Conservation (phyloP, 176 grass and related monocot species). For the Zoysia japonica region DNA sequence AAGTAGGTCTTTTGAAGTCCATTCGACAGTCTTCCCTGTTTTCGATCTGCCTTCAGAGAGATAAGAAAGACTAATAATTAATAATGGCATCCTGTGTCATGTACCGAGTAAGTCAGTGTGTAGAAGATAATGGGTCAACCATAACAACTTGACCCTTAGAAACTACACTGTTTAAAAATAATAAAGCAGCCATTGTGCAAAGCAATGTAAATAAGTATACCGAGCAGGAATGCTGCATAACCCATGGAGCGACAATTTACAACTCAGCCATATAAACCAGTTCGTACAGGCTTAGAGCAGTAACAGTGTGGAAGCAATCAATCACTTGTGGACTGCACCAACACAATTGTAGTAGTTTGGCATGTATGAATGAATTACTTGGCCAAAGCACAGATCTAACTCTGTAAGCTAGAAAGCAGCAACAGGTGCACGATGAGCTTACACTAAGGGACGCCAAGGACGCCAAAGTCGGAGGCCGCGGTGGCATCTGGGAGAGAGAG, state of each 20-base stretch:
- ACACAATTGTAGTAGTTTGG: not conserved
- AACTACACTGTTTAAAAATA: not conserved
- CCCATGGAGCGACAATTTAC: not conserved
- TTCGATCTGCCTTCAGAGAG: slow-evolving; percentile 90
- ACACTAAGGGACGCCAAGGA: slow-evolving; percentile 94
- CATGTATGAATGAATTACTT: not conserved
- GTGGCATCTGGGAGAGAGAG: slow-evolving; percentile 44
- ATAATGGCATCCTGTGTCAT: not conserved
- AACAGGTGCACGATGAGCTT: slow-evolving; percentile 34
- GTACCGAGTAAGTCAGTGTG: not conserved
- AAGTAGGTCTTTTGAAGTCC: slow-evolving; percentile 71
- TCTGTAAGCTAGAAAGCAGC: not conserved
- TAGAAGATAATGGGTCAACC: not conserved
- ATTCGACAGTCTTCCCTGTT: slow-evolving; percentile 64
- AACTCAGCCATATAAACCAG: not conserved
- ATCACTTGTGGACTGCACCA: not conserved
- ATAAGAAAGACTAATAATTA: slow-evolving; percentile 35
- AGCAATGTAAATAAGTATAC: not conserved
- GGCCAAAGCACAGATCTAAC: slow-evolving; percentile 15
- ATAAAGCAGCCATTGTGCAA: not conserved
- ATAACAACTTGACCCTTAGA: not conserved
- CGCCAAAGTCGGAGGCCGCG: slow-evolving; percentile 77
- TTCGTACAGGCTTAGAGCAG: not conserved
- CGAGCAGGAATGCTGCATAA: slow-evolving; percentile 18
- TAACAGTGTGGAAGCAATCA: not conserved